phyloP scores from a whole-genome alignment of 495 filamentous ascomycete genomes.

The Trichoderma orchidacearum region DNA sequence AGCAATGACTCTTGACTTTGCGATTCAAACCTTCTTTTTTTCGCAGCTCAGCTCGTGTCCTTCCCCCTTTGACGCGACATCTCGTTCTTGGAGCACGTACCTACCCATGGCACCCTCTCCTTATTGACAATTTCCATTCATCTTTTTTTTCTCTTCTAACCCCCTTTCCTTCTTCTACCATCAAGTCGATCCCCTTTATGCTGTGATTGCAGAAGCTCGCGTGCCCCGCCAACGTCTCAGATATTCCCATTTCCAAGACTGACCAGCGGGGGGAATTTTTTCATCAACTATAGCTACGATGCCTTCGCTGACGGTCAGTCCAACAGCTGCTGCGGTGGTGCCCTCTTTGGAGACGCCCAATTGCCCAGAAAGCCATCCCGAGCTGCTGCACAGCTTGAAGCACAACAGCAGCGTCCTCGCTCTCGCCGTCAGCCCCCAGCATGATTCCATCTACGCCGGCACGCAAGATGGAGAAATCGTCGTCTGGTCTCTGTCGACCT shows the following conservation, averaged over 20 bases:
- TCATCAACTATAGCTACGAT: background rate
- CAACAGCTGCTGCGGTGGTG: background rate
- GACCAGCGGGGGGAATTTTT: background rate
- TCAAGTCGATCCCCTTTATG: background rate
- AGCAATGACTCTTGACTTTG: no score
- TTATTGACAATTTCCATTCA: no score
- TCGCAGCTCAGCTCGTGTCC: no score
- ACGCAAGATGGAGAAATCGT: constrained; percentile 86
- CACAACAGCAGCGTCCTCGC: constrained; percentile 62
- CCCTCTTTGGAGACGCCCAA: background rate
- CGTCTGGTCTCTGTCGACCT: constrained; percentile 80
- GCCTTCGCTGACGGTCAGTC: background rate
- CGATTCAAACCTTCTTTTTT: no score
- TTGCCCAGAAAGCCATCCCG: constrained; percentile 18
- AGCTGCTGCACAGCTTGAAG: constrained; percentile 52
- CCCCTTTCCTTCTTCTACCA: background rate
- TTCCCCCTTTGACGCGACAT: background rate
- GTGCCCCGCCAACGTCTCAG: background rate
- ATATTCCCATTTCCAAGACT: background rate
- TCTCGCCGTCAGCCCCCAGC: constrained; percentile 44
- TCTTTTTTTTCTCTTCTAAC: no score
- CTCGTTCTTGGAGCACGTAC: no score
- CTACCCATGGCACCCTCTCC: no score
- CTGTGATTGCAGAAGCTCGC: background rate
- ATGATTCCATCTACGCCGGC: constrained; percentile 63